These are phyloP conservation scores for Stephania cephalantha DNA, from an alignment of 164 flowering plant genomes.

Conservation along the genomic window DNA sequence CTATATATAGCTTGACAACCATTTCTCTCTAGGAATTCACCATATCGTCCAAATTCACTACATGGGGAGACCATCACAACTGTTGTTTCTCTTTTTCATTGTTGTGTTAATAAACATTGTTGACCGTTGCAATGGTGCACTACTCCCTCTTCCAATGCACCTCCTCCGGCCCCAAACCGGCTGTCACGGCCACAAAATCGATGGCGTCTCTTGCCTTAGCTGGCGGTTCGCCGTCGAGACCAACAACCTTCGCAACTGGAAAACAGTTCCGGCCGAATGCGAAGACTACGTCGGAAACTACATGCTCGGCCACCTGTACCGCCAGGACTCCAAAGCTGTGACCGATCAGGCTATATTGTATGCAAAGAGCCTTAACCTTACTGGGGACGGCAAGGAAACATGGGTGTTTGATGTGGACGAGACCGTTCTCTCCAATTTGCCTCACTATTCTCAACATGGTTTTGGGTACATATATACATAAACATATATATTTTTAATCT, in stretches of 20 bases:
- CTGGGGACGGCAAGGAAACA: constrained; percentile 27
- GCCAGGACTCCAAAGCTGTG: constrained; percentile 28
- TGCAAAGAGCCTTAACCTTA: constrained; percentile 20
- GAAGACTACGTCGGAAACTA: constrained; percentile 41
- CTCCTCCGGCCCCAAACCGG: constrained; percentile 24
- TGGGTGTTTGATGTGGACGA: constrained; percentile 41
- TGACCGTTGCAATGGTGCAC: neutral
- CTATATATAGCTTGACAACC: too few species aligned
- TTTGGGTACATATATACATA: constrained; percentile 27
- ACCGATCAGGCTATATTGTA: constrained; percentile 21
- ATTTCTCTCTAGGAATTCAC: too few species aligned
- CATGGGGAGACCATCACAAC: too few species aligned
- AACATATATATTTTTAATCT: too few species aligned
- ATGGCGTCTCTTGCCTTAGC: constrained; percentile 23
- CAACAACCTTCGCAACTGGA: constrained; percentile 36
- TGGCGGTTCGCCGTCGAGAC: constrained; percentile 47
- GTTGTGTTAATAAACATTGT: neutral
- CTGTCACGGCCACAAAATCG: constrained; percentile 2
- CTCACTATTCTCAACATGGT: constrained; percentile 32
- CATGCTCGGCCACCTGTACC: constrained; percentile 38
- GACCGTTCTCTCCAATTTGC: constrained; percentile 42
- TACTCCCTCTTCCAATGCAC: constrained; percentile 12
- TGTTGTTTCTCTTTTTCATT: too few species aligned
- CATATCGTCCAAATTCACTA: too few species aligned
- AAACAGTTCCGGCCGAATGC: constrained; percentile 28